Conservation (phyloP, 108 stramenopile species). For the Heterococcus sp. region DNA sequence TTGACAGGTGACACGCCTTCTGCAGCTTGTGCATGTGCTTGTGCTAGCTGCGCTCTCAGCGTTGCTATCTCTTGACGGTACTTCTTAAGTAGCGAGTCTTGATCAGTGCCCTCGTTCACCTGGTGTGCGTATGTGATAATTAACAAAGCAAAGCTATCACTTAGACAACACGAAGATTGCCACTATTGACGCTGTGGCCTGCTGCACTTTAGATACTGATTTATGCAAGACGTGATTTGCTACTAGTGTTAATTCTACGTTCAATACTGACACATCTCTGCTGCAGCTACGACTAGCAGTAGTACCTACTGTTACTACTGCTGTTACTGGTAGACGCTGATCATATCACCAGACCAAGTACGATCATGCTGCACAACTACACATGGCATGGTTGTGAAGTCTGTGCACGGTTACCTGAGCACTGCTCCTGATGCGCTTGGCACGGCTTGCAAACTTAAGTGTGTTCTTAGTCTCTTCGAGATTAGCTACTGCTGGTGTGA, state of each 20-base stretch:
- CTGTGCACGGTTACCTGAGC: neutral
- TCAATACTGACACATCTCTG: too few species aligned
- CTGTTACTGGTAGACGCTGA: too few species aligned
- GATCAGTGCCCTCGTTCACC: slow-evolving; percentile 28
- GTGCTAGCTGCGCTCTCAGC: slow-evolving; percentile 45
- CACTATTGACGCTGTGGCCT: too few species aligned
- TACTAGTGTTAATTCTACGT: too few species aligned
- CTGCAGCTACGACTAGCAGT: too few species aligned
- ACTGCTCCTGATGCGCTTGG: slow-evolving; percentile 51
- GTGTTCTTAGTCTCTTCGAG: slow-evolving; percentile 79
- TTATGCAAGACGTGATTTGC: too few species aligned
- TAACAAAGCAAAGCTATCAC: neutral
- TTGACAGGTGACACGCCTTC: slow-evolving; percentile 3
- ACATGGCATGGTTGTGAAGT: neutral
- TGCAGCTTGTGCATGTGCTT: neutral
- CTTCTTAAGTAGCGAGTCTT: slow-evolving; percentile 50
- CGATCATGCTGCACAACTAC: neutral
- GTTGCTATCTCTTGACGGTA: slow-evolving; percentile 50
- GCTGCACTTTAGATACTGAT: too few species aligned
- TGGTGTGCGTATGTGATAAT: neutral
- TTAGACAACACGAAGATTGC: too few species aligned
- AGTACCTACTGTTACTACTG: too few species aligned
- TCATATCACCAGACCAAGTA: neutral
- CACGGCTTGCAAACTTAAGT: slow-evolving; percentile 51
- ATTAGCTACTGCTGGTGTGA: slow-evolving; percentile 74